phyloP scores from a whole-genome alignment of 441 rosid species.

The Daphne laureola region DNA sequence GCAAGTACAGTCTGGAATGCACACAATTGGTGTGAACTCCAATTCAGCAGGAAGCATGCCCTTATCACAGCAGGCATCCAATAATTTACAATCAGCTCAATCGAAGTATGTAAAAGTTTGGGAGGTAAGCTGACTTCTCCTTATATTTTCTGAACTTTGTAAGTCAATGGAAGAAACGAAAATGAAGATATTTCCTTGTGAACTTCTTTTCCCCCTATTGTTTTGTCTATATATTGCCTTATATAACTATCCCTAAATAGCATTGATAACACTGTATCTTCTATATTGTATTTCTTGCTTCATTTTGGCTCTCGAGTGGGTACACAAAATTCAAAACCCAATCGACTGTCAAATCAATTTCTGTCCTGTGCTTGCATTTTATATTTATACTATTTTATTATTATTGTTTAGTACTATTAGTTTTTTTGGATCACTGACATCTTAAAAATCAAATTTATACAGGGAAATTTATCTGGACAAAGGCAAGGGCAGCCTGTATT shows the following conservation, averaged over 20 bases:
- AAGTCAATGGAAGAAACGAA: background rate
- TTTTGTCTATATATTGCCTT: background rate
- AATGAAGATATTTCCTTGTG: background rate
- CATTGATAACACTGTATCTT: constrained; percentile 1
- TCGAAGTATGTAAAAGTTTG: constrained; percentile 89
- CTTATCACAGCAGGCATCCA: constrained; percentile 61
- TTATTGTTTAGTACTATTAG: background rate
- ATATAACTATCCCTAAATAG: background rate
- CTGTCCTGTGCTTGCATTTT: too few relatives aligned
- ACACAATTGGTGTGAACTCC: constrained; percentile 51
- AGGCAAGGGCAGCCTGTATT: constrained; percentile 97
- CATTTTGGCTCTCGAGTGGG: background rate
- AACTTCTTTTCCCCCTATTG: constrained; percentile 2
- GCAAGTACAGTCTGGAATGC: constrained; percentile 71
- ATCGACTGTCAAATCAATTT: too few relatives aligned
- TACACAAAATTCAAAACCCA: too few relatives aligned
- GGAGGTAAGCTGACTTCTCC: constrained; percentile 51
- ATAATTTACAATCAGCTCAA: constrained; percentile 62
- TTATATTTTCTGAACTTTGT: background rate
- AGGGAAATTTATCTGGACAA: constrained; percentile 95
- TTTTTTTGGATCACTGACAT: constrained; percentile 12
- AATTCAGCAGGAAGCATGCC: constrained; percentile 62
- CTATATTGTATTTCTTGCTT: background rate
- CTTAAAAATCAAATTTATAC: constrained; percentile 23
- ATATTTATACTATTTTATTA: background rate